Conservation (phyloP, 1,284 basidiomycete genomes). For the Moesziomyces parantarcticus region DNA sequence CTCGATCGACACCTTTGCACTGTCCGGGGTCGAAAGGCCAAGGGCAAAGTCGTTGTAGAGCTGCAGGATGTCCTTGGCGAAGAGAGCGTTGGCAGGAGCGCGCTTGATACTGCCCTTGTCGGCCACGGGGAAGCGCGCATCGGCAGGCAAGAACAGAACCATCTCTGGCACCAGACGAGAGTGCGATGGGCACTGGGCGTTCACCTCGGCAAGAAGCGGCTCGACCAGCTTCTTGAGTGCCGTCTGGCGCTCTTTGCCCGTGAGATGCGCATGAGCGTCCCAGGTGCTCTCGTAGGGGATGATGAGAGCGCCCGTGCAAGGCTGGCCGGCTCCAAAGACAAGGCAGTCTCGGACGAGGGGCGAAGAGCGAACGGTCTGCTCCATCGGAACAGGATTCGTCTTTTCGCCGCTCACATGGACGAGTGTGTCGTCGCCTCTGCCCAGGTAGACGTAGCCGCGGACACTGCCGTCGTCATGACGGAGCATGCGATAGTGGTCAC, state of each 20-base stretch:
- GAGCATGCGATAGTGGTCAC: constrained; percentile 72
- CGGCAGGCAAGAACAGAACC: constrained; percentile 22
- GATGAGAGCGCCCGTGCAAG: constrained; percentile 73
- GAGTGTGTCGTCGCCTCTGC: constrained; percentile 75
- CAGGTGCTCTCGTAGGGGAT: constrained; percentile 72
- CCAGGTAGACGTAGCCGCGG: constrained; percentile 73
- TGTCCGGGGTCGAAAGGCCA: constrained; percentile 26
- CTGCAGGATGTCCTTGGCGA: constrained; percentile 21
- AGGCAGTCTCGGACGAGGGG: constrained; percentile 71
- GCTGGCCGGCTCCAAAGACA: constrained; percentile 74
- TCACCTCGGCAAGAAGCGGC: constrained; percentile 30
- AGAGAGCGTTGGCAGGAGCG: constrained; percentile 20
- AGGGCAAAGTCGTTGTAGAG: constrained; percentile 43
- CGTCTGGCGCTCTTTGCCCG: constrained; percentile 20
- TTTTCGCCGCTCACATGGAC: constrained; percentile 66
- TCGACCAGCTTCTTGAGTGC: constrained; percentile 30
- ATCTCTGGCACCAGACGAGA: constrained; percentile 46
- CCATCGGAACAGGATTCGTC: constrained; percentile 55
- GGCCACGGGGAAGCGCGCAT: constrained; percentile 19
- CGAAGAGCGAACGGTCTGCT: constrained; percentile 40
- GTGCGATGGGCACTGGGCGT: constrained; percentile 32
- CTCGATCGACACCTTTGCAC: constrained; percentile 13
- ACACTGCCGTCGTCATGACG: constrained; percentile 70
- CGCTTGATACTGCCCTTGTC: constrained; percentile 48
- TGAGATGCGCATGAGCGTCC: constrained; percentile 54